Evolutionary conservation across 2,329 filamentous ascomycete species (phyloP), one percentile per base, ranked within the genome.

Genomic region (Aspergillus nomiae): DNA sequence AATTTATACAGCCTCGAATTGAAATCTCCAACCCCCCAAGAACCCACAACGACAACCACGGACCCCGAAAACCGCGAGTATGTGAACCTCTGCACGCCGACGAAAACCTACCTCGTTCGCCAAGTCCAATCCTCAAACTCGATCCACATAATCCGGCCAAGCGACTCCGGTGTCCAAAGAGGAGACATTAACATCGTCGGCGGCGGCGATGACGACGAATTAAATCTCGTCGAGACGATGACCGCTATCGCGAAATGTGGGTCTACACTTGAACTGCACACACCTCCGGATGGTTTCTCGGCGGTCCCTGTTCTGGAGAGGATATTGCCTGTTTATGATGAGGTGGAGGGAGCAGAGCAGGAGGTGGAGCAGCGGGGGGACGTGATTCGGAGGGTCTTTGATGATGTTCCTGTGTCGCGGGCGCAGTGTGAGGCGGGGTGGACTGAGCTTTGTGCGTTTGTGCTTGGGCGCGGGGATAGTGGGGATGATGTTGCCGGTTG

Each of bases 71-170:
- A 71, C 32, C 71, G 70, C 56, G 75, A 80, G 51, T 80, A 79
- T 61, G 84, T 85, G 34, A 86, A 88, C 63, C 79, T 90, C 63
- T 89, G 87, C 76, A 88, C 86, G 2, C 77, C 80, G 11, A 78
- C 79, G 59, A 80, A 83, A 67, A 87, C 86, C 12, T 90, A 84
- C 77, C 82, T 84, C 63, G 76, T 89, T 58, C 86, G 86, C 68
- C 87, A 89, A 74, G 87, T 89, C 58, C 86, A 87, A 68, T 89
- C 87, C 19, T 89, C 87, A 30, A 90, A 90, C 68, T 86, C 85
- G 41, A 80, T 89, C 61, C 85, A 86, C 73, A 71, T 89, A 43
- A 77, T 86, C 28, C 77, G 77, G 56, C 81, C 82, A 5, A 80
- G 80, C 61, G 70, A 75, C 26, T 72, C 73, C 66, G 67, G 67